A percentile compares a stretch with the other conserved stretches of the same genome.
Evolutionary conservation across 345 rosid genomes (phyloP).

Genomic region (Iberis pinnata): DNA sequence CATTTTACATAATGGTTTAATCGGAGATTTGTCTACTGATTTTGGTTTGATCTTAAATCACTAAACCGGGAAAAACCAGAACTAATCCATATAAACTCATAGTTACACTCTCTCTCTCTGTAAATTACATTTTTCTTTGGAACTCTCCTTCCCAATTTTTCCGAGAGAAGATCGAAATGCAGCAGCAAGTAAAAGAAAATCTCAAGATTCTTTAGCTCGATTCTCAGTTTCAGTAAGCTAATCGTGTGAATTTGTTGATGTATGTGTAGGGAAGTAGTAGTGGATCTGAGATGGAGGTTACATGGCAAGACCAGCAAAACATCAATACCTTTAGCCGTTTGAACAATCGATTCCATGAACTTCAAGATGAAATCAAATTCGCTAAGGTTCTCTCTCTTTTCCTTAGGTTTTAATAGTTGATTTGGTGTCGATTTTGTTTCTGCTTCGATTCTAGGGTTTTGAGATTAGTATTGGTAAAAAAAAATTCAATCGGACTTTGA

Average conservation of each 20-base stretch:
- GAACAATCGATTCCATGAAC: constrained; percentile 82
- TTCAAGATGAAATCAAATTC: constrained; percentile 68
- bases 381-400: constrained; percentile 47
- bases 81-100: too few relatives aligned
- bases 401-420: too few relatives aligned
- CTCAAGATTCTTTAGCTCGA: neutral
- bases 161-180: neutral
- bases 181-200: neutral
- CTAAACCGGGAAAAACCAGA: too few relatives aligned
- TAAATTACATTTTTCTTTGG: too few relatives aligned
- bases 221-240: neutral
- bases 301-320: constrained; percentile 98
- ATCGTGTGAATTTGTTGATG: constrained; percentile 13
- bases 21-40: too few relatives aligned
- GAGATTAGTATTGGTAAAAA: too few relatives aligned
- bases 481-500: too few relatives aligned
- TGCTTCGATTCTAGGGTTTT: constrained; percentile 18
- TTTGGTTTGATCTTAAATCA: too few relatives aligned
- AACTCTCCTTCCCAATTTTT: too few relatives aligned
- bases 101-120: too few relatives aligned
- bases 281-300: constrained; percentile 80
- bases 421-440: neutral
- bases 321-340: constrained; percentile 77
- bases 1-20: too few relatives aligned
- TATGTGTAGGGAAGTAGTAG: constrained; percentile 42